These are phyloP conservation scores for Pseudocercospora vitis DNA, from an alignment of 2,329 filamentous ascomycete species.

Conservation along the genomic window DNA sequence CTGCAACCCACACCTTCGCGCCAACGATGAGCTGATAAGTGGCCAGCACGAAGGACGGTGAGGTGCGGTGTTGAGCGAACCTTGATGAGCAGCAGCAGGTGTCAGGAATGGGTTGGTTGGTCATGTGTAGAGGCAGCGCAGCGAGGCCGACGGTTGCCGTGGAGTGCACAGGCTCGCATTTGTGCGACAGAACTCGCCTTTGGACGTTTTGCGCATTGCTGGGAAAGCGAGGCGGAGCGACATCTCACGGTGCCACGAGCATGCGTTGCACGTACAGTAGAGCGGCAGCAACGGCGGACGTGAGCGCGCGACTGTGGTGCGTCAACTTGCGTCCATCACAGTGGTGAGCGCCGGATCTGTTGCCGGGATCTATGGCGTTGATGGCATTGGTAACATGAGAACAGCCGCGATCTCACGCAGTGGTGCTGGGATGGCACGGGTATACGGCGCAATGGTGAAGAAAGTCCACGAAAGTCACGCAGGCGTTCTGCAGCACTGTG, in stretches of 20 bases:
- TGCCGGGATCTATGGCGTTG: not conserved
- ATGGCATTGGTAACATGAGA: conserved; percentile 1
- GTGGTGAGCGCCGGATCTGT: not conserved
- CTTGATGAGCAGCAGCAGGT: conserved; percentile 18
- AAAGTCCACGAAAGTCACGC: conserved; percentile 6
- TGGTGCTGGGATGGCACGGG: not conserved
- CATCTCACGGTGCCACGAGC: conserved; percentile 4
- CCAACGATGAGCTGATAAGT: conserved; percentile 6
- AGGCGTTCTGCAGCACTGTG: not conserved
- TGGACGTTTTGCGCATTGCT: conserved; percentile 9
- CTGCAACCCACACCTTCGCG: conserved; percentile 14
- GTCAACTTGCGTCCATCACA: not conserved
- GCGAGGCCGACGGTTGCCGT: conserved; percentile 12
- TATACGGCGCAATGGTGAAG: conserved; percentile 5
- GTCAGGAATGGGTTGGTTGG: not conserved
- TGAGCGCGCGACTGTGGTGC: not conserved
- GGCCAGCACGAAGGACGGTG: conserved; percentile 9
- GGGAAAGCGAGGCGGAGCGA: conserved; percentile 2
- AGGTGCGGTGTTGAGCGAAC: conserved; percentile 7
- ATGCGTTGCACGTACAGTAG: conserved; percentile 11
- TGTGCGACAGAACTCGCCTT: not conserved
- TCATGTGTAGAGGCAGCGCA: not conserved
- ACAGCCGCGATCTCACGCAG: not conserved
- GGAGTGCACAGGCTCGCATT: conserved; percentile 9
- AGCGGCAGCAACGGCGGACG: not conserved